Percentiles rank a stretch among this genome's conserved stretches.
Evolutionary conservation across 2,329 filamentous ascomycete species (phyloP).

Genomic region (Ophiostoma tasmaniense): DNA sequence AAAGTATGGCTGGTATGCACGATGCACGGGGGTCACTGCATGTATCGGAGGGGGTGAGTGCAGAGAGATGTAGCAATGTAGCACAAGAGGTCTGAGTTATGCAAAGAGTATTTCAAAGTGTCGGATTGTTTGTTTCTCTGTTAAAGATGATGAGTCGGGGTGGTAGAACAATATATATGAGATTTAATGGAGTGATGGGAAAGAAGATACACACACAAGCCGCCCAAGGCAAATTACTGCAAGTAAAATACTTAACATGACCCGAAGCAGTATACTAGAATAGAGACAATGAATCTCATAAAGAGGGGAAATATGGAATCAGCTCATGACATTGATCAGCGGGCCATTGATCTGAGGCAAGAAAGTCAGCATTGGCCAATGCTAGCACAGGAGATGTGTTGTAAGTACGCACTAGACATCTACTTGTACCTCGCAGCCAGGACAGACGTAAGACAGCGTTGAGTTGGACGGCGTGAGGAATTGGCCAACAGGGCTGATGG

Average conservation of each 20-base stretch:
- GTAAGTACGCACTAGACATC: background rate
- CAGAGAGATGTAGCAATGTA: background rate
- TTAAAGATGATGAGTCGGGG: no score
- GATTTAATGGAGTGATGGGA: no score
- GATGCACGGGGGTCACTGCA: constrained; percentile 11
- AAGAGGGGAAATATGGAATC: background rate
- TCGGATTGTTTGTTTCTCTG: no score
- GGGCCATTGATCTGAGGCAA: background rate
- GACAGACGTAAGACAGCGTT: background rate
- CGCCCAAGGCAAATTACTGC: no score
- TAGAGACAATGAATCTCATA: background rate
- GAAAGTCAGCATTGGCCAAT: background rate
- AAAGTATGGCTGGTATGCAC: background rate
- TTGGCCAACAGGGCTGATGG: background rate
- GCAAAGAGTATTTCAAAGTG: no score
- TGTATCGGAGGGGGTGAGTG: background rate
- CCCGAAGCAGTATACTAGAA: no score
- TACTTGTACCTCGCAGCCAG: background rate
- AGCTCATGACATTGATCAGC: background rate
- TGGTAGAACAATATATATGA: no score
- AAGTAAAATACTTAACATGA: no score
- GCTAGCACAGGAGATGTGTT: background rate
- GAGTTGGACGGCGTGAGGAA: background rate
- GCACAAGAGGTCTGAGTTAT: background rate
- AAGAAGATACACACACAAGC: no score